phyloP scores from a whole-genome alignment of 306 rosid species.

The Nissolia schottii region DNA sequence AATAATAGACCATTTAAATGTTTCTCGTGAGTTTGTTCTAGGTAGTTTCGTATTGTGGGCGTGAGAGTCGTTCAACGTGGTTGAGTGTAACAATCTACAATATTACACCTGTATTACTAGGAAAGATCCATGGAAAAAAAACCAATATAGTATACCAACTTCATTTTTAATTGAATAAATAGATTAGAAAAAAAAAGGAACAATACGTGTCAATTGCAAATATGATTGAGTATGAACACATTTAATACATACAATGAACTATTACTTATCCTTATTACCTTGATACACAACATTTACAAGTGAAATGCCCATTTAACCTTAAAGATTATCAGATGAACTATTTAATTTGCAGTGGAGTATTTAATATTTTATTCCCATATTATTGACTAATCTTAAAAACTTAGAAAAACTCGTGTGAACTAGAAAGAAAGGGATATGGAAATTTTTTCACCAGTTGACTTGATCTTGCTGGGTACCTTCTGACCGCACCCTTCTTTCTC shows the following conservation, averaged over 20 bases:
- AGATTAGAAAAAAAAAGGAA: background rate
- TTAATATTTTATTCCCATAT: background rate
- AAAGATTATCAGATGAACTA: background rate
- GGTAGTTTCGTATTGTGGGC: slow-evolving; percentile 19
- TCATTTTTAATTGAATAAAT: background rate
- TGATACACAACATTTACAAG: background rate
- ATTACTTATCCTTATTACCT: background rate
- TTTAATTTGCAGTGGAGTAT: background rate
- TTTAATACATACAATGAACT: background rate
- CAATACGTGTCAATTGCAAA: slow-evolving; percentile 18
- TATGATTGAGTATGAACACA: background rate
- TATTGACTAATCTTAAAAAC: background rate
- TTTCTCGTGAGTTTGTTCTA: too few species aligned
- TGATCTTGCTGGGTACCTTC: slow-evolving; percentile 32
- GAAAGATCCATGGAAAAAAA: background rate
- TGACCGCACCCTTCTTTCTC: slow-evolving; percentile 10
- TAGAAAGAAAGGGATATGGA: background rate
- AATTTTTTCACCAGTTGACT: slow-evolving; percentile 13
- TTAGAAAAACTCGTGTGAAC: background rate
- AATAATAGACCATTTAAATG: too few species aligned
- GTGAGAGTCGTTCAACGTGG: background rate
- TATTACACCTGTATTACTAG: slow-evolving; percentile 13
- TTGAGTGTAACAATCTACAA: background rate
- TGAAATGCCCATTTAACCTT: background rate
- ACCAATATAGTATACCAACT: background rate